Evolutionary conservation across 148 eudicot species (phyloP).

Genomic region (Pouteria glomerata): DNA sequence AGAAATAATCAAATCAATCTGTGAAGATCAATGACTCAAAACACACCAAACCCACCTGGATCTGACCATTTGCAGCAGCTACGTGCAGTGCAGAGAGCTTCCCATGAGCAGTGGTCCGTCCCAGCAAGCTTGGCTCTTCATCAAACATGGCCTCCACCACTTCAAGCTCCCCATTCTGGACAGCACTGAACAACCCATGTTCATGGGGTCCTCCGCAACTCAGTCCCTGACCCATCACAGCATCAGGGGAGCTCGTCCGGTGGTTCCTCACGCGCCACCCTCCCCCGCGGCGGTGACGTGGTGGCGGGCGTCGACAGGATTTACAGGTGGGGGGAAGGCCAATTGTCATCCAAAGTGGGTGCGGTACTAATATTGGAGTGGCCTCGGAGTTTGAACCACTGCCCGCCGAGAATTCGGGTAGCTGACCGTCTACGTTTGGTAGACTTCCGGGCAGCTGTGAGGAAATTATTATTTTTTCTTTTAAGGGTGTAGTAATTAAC

Average conservation of each 20-base stretch:
- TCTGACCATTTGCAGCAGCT: slow-evolving; percentile 28
- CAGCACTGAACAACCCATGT: slow-evolving; percentile 15
- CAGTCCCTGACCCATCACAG: slow-evolving; percentile 32
- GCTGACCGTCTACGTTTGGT: too few species aligned
- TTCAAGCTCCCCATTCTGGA: slow-evolving; percentile 22
- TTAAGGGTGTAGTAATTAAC: too few species aligned
- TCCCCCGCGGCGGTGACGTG: slow-evolving; percentile 10
- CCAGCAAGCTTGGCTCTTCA: slow-evolving; percentile 15
- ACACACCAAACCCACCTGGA: slow-evolving; percentile 19
- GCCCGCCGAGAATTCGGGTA: too few species aligned
- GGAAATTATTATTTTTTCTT: too few species aligned
- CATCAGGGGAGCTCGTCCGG: too few species aligned
- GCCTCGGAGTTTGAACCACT: too few species aligned
- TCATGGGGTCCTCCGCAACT: slow-evolving; percentile 13
- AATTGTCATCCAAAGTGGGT: too few species aligned
- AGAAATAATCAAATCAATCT: background rate
- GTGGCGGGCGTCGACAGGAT: too few species aligned
- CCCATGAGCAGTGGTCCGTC: slow-evolving; percentile 7
- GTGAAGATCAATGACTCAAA: background rate
- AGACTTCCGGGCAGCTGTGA: too few species aligned
- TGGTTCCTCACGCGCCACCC: slow-evolving; percentile 26
- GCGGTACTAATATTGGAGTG: too few species aligned
- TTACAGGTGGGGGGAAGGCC: too few species aligned
- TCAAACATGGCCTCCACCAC: slow-evolving; percentile 10
- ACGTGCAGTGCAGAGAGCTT: slow-evolving; percentile 21